Base-by-base conservation (phyloP, 805 yeast genomes). In the Aciculoconidium aculeatum region DNA sequence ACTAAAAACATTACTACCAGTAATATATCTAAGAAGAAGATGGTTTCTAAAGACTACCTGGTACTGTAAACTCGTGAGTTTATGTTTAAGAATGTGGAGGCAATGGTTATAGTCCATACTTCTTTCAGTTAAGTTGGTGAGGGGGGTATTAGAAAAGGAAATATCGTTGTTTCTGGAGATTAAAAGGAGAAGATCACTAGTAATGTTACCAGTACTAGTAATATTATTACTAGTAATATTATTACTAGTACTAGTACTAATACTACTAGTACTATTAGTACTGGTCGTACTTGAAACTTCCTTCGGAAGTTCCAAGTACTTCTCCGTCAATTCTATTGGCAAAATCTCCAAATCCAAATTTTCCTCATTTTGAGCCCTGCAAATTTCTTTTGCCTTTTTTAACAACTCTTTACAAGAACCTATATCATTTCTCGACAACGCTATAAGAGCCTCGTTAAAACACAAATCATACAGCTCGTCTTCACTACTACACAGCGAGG, bases 271-370 rank as follows among this genome's bases (percentile, higher is more conserved):
- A n/a, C n/a, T n/a, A n/a, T n/a, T n/a, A n/a, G n/a, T n/a, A n/a
- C n/a, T n/a, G n/a, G n/a, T n/a, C n/a, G n/a, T n/a, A n/a, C n/a
- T n/a, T n/a, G n/a, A n/a, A n/a, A n/a, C n/a, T n/a, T n/a, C n/a
- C n/a, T n/a, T n/a, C n/a, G n/a, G n/a, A n/a, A n/a, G n/a, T n/a
- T 71, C 54, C 11, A 72, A 69, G 41, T 68, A 78, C 2, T 83
- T 78, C 17, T 69, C 70, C 39, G 81, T 80, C 24, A 77, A 49
- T 34, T 66, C 51, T 12, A 79, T 79, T 14, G 90, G 81, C 17
- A 70, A 61, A n/a, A 73, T 45, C 44, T 79, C 85, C 23, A 53
- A 43, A 4, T 57, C 47, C 28, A 65, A 55, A 35, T 77, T 83
- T 6, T 63, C 68, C 6, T 54, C 58, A 15, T 60, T 51, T 13